Conservation (phyloP, 345 rosid species). For the Bruguiera parviflora region DNA sequence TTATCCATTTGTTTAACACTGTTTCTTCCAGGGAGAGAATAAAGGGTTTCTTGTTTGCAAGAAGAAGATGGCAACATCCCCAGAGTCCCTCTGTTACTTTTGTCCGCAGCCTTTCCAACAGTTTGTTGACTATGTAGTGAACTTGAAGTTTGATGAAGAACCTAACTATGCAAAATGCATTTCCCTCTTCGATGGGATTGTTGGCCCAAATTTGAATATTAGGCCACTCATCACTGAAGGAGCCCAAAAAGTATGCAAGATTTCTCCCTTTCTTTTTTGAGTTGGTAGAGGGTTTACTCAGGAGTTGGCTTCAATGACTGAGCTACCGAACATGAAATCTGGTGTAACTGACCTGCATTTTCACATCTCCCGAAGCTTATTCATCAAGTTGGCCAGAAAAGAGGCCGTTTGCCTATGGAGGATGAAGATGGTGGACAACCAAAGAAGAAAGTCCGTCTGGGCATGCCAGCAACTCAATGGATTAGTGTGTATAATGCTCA, state of each 20-base stretch:
- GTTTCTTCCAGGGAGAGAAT: constrained; percentile 64
- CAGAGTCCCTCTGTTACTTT: constrained; percentile 82
- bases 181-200: constrained; percentile 63
- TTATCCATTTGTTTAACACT: constrained; percentile 11
- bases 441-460: constrained; percentile 69
- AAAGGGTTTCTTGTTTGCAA: constrained; percentile 30
- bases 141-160: constrained; percentile 85
- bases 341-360: constrained; percentile 5
- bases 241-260: constrained; percentile 60
- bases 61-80: constrained; percentile 84
- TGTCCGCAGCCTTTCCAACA: constrained; percentile 73
- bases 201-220: constrained; percentile 56
- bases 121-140: constrained; percentile 77
- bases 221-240: constrained; percentile 88
- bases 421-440: constrained; percentile 88
- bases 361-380: constrained; percentile 20
- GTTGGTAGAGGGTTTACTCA: not conserved
- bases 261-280: constrained; percentile 5
- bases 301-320: not conserved
- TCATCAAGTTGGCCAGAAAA: constrained; percentile 64
- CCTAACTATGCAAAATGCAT: constrained; percentile 81
- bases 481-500: constrained; percentile 80
- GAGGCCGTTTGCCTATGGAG: constrained; percentile 60
- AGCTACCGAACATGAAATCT: not conserved
- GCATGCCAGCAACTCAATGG: constrained; percentile 89